Conservation (phyloP, 768 basidiomycete species). For the Crepidotus variabilis region DNA sequence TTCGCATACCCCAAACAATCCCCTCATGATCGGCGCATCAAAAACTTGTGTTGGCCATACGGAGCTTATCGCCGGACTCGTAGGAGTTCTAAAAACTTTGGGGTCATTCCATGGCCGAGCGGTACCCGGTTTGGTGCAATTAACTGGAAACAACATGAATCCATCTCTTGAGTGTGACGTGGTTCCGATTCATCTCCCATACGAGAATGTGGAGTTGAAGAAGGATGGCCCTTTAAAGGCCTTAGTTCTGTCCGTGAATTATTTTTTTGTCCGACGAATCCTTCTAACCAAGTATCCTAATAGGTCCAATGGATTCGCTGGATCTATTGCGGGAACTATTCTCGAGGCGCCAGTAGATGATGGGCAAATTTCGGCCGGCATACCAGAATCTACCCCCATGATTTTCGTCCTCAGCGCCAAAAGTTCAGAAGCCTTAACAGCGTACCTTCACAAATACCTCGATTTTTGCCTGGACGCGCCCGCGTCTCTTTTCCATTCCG, state of each 20-base stretch:
- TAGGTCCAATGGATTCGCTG: slow-evolving; percentile 34
- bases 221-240: slow-evolving; percentile 19
- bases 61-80: slow-evolving; percentile 27
- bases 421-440: slow-evolving; percentile 22
- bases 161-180: slow-evolving; percentile 26
- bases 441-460: slow-evolving; percentile 27
- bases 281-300: neutral
- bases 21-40: slow-evolving; percentile 29
- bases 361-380: slow-evolving; percentile 9
- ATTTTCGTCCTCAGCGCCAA: slow-evolving; percentile 34
- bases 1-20: slow-evolving; percentile 24
- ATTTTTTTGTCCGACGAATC: neutral
- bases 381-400: slow-evolving; percentile 17
- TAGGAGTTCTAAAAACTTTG: slow-evolving; percentile 28
- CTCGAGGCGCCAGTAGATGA: slow-evolving; percentile 24
- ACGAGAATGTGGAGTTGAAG: slow-evolving; percentile 15
- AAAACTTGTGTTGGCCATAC: slow-evolving; percentile 33
- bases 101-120: slow-evolving; percentile 20
- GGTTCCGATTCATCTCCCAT: slow-evolving; percentile 27
- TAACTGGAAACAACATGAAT: slow-evolving; percentile 27
- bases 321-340: slow-evolving; percentile 29
- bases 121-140: slow-evolving; percentile 29
- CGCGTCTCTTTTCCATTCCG: slow-evolving; percentile 22
- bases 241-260: slow-evolving; percentile 24
- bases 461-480: slow-evolving; percentile 25